phyloP scores from a whole-genome alignment of 176 grass and related monocot genomes.

The Urochloa ruziziensis region DNA sequence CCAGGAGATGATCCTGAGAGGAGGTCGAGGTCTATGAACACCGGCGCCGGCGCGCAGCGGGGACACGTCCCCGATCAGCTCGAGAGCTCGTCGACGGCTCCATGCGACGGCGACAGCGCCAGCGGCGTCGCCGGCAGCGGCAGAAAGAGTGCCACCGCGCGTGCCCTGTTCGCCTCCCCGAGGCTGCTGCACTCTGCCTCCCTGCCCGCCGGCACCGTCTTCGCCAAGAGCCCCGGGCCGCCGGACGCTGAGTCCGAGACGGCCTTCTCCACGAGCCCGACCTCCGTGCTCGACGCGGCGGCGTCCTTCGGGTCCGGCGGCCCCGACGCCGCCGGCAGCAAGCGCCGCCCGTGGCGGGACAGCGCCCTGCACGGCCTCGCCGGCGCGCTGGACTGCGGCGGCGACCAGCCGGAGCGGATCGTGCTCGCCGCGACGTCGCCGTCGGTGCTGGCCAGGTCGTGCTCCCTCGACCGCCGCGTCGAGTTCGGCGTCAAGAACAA shows the following conservation, averaged over 20 bases:
- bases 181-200: slow-evolving; percentile 47
- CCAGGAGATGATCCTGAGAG: slow-evolving; percentile 56
- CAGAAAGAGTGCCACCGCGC: background rate
- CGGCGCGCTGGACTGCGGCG: slow-evolving; percentile 47
- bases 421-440: slow-evolving; percentile 30
- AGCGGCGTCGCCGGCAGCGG: background rate
- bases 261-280: slow-evolving; percentile 54
- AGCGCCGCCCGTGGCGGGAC: slow-evolving; percentile 42
- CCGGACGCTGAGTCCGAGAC: slow-evolving; percentile 19
- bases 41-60: slow-evolving; percentile 27
- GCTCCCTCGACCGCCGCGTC: slow-evolving; percentile 53
- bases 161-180: slow-evolving; percentile 22
- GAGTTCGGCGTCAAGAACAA: slow-evolving; percentile 75
- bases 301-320: background rate
- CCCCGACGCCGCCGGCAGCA: background rate
- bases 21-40: slow-evolving; percentile 44
- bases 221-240: background rate
- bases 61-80: slow-evolving; percentile 11
- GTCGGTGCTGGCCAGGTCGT: slow-evolving; percentile 9
- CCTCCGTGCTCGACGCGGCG: slow-evolving; percentile 46
- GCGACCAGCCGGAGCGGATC: slow-evolving; percentile 12
- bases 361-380: slow-evolving; percentile 47
- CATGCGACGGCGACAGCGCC: background rate
- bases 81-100: background rate
- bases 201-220: slow-evolving; percentile 19